Conservation (phyloP, 257 asterid genomes). For the Solanum paucissectum region DNA sequence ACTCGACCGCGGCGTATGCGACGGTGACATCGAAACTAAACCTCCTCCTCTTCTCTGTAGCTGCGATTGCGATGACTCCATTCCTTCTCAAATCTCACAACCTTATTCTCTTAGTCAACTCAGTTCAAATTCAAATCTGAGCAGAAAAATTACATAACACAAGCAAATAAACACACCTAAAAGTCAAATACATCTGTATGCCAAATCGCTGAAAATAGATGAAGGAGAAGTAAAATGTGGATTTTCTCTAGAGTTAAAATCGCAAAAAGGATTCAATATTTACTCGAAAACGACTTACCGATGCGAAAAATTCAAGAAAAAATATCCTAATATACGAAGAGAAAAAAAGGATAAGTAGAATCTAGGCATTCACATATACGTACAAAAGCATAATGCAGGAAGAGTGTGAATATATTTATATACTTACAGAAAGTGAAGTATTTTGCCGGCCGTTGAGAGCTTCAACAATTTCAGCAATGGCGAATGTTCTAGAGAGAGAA, state of each 20-base stretch:
- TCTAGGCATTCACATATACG: background rate
- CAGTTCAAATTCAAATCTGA: constrained; percentile 14
- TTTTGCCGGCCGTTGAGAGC: constrained; percentile 39
- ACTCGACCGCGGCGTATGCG: constrained; percentile 76
- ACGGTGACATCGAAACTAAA: constrained; percentile 49
- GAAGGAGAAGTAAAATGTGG: background rate
- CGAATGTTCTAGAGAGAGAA: constrained; percentile 7
- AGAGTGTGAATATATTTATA: background rate
- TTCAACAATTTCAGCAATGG: constrained; percentile 18
- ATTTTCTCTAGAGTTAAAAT: background rate
- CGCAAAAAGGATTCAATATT: background rate
- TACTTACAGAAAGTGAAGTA: constrained; percentile 1
- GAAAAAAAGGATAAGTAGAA: background rate
- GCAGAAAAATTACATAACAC: background rate
- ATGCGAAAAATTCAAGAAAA: background rate
- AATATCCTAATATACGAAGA: background rate
- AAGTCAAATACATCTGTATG: background rate
- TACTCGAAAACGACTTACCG: background rate
- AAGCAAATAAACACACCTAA: background rate
- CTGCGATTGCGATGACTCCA: constrained; percentile 44
- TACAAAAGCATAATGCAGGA: background rate
- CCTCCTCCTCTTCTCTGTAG: constrained; percentile 44
- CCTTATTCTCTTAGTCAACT: constrained; percentile 3
- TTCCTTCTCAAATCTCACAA: constrained; percentile 10
- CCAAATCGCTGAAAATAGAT: background rate